Conservation (phyloP, 2,329 filamentous ascomycete genomes). For the Huntiella omanensis region DNA sequence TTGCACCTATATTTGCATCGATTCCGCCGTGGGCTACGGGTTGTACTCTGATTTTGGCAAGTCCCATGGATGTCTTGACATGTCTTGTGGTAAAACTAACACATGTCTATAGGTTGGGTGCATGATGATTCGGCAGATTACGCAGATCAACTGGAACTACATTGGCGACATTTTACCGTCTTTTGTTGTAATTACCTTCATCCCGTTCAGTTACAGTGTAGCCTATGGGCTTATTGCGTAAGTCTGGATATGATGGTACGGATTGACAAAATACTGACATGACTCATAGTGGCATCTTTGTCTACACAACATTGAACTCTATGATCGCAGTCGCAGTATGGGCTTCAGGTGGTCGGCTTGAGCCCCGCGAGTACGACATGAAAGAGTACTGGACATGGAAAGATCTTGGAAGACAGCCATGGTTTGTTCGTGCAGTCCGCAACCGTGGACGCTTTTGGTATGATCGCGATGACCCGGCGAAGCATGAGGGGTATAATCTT, state of each 20-base stretch:
- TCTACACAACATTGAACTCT: slow-evolving; percentile 30
- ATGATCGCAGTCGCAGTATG: slow-evolving; percentile 27
- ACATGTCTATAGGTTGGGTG: slow-evolving; percentile 38
- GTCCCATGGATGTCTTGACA: slow-evolving; percentile 12
- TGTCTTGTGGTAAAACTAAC: neutral
- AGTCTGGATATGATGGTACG: slow-evolving; percentile 17
- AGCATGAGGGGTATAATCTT: slow-evolving; percentile 11
- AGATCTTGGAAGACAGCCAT: slow-evolving; percentile 27
- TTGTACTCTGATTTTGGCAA: slow-evolving; percentile 48
- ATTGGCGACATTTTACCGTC: slow-evolving; percentile 59
- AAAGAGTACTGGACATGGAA: slow-evolving; percentile 39
- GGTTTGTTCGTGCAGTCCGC: slow-evolving; percentile 24
- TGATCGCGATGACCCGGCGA: slow-evolving; percentile 8
- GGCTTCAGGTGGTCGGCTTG: slow-evolving; percentile 23
- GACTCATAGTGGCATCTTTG: slow-evolving; percentile 29
- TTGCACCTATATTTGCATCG: slow-evolving; percentile 75
- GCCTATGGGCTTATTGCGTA: slow-evolving; percentile 59
- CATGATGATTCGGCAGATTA: slow-evolving; percentile 60
- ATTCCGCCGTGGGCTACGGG: slow-evolving; percentile 79
- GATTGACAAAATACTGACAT: slow-evolving; percentile 4
- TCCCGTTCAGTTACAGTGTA: slow-evolving; percentile 63
- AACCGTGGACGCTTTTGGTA: slow-evolving; percentile 9
- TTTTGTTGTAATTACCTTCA: slow-evolving; percentile 55
- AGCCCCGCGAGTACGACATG: slow-evolving; percentile 32
- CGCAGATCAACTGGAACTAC: slow-evolving; percentile 58